phyloP scores from a whole-genome alignment of 257 asterid species.

The Nicotiana paniculata region DNA sequence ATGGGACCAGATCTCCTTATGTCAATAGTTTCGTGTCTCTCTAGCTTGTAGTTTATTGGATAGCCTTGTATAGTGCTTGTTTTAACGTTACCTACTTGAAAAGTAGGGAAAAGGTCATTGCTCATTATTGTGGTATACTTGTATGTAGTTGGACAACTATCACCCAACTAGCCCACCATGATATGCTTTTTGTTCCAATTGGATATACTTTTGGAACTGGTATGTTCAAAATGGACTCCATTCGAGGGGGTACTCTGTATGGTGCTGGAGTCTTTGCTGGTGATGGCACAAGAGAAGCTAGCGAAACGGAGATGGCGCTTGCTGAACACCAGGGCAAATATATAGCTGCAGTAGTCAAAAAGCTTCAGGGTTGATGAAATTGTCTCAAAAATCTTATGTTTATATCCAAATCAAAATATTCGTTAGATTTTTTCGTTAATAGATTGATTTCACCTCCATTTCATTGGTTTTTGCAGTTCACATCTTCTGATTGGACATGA shows the following conservation, averaged over 20 bases:
- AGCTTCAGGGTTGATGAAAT: conserved; percentile 14
- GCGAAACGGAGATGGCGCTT: conserved; percentile 33
- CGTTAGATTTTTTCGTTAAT: neutral
- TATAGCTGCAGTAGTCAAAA: conserved; percentile 36
- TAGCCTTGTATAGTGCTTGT: neutral
- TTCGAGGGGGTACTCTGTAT: conserved; percentile 49
- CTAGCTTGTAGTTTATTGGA: neutral
- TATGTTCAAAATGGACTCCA: conserved; percentile 68
- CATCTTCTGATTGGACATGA: neutral
- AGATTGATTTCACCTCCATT: neutral
- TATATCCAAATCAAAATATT: neutral
- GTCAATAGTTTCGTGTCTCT: neutral
- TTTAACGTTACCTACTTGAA: neutral
- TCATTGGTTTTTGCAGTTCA: neutral
- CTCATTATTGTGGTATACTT: neutral
- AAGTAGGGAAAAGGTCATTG: neutral
- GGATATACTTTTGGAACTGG: conserved; percentile 83
- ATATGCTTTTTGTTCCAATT: conserved; percentile 77
- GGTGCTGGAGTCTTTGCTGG: conserved; percentile 51
- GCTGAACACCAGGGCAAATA: conserved; percentile 49
- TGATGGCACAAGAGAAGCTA: conserved; percentile 32
- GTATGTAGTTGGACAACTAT: conserved; percentile 66
- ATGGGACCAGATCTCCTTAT: neutral
- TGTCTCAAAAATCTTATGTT: neutral
- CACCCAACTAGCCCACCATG: conserved; percentile 76